Base-by-base conservation (phyloP, 208 protist genomes). In the Trypanosoma melophagium region DNA sequence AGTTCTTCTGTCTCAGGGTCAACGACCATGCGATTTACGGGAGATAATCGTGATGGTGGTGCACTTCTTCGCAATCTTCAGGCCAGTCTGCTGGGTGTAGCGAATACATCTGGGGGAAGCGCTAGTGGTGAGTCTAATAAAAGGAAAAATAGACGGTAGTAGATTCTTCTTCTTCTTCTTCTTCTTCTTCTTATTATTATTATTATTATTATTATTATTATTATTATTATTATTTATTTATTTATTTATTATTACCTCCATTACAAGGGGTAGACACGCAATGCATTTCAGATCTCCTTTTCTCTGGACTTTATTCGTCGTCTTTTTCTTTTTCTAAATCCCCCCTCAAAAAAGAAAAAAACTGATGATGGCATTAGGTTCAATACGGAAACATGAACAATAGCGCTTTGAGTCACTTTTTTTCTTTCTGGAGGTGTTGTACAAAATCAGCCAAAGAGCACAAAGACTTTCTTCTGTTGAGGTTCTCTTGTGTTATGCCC, bases 61-160 rank as follows among this genome's bases (percentile, higher is more conserved):
- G 59, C 66, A 7, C 42, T 80, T 35, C 61, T 80, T 59, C 66
- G 74, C 10, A 60, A 76, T 28, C 51, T 80, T 28, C 61, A 71
- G 63, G 58, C 50, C 4, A 52, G 49, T 59, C 31, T 65, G n/a
- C 59, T 40, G 10, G 42, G 17, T 19, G 56, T 28, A 31, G 21
- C 19, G 24, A 24, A 14, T 50, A 44, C 17, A 21, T 25, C 35
- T n/a, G 50, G 7, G 51, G 28, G 19, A 21, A 8, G 38, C 51
- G 21, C 14, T 38, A 62, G 50, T n/a, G 9, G 7, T 16, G 12
- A 35, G 24, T 9, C 65, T 16, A 49, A 42, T 51, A 58, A 25
- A 61, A 38, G 45, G 65, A 70, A 28, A 50, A n/a, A 52, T 22
- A 73, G 38, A 49, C 38, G 10, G 16, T 50, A 28, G n/a, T 67